Evolutionary conservation across 352 stramenopile species (phyloP).

Genomic region (Globisporangium takayamanum): DNA sequence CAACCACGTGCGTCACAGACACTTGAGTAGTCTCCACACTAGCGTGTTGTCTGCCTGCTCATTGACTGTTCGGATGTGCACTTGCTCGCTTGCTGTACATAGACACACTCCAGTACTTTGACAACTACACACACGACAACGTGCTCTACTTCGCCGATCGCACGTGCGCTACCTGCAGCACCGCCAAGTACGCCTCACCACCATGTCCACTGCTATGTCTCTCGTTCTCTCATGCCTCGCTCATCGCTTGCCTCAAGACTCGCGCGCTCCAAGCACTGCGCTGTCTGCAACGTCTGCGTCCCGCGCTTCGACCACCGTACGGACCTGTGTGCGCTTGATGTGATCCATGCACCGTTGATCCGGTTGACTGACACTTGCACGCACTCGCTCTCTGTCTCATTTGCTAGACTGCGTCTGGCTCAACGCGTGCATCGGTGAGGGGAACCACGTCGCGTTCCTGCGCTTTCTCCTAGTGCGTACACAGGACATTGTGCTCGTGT

Average conservation of each 20-base stretch:
- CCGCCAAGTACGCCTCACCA: slow-evolving; percentile 23
- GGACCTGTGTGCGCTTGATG: neutral
- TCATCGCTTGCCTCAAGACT: slow-evolving; percentile 17
- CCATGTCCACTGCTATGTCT: neutral
- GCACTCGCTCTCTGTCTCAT: too few species aligned
- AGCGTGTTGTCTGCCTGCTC: neutral
- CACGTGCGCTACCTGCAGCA: slow-evolving; percentile 42
- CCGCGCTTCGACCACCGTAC: slow-evolving; percentile 61
- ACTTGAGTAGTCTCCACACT: neutral
- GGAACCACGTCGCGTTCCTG: slow-evolving; percentile 51
- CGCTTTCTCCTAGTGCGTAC: slow-evolving; percentile 39
- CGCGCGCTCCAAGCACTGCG: slow-evolving; percentile 65
- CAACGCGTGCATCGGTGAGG: slow-evolving; percentile 59
- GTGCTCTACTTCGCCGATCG: slow-evolving; percentile 27
- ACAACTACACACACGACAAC: slow-evolving; percentile 49
- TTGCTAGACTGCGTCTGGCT: slow-evolving; percentile 48
- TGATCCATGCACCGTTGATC: neutral
- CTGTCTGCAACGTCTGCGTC: slow-evolving; percentile 55
- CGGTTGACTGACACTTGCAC: too few species aligned
- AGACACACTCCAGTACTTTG: slow-evolving; percentile 45
- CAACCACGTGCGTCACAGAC: slow-evolving; percentile 24
- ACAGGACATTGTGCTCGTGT: neutral
- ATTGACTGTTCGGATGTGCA: too few species aligned
- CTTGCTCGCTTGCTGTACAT: neutral
- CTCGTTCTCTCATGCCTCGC: neutral